Base-by-base conservation (phyloP, 306 rosid genomes). In the Argentina anserina region DNA sequence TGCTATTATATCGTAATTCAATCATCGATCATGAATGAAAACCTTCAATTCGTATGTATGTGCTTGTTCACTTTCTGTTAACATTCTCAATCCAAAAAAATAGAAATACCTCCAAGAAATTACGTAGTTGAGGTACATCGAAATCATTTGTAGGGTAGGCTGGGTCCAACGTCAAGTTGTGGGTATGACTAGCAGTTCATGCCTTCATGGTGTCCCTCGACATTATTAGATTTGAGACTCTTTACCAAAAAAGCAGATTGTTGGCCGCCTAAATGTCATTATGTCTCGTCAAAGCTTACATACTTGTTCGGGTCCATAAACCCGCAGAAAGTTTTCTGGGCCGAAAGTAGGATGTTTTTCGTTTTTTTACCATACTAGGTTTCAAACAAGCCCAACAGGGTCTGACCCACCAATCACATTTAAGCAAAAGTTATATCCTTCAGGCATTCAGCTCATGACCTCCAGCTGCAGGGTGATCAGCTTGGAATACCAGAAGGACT, bases 241-340 rank as follows among this genome's bases (percentile, higher is more conserved):
- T 83, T 88, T 83, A 42, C 46, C 2, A 4, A 26, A 20, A 78
- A 81, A 77, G 82, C 65, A 79, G 17, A 80, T 86, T 69, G 75
- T 80, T 70, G n/a, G 87, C 84, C 88, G 76, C 71, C 76, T 69
- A 81, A 14, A 55, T 75, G 84, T 70, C 81, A 78, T 84, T 81
- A 66, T 88, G 90, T 86, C 87, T 82, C 84, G 65, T 61, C 65
- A 39, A 75, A 78, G 80, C 84, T 52, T 73, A 65, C 88, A 8
- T n/a, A 56, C 31, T 4, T 28, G 64, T 58, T 34, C 39, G 39
- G 39, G 42, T 61, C 66, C 42, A 61, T 3, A 6, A 2, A 29
- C 39, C 40, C 65, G 31, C 10, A 18, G 23, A 31, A 34, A 60
- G 7, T 5, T 17, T 0, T 6, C 11, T 61, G 66, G 66, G 66